Evolutionary conservation across 2,329 filamentous ascomycete genomes (phyloP).

Genomic region (Fusarium sp.): DNA sequence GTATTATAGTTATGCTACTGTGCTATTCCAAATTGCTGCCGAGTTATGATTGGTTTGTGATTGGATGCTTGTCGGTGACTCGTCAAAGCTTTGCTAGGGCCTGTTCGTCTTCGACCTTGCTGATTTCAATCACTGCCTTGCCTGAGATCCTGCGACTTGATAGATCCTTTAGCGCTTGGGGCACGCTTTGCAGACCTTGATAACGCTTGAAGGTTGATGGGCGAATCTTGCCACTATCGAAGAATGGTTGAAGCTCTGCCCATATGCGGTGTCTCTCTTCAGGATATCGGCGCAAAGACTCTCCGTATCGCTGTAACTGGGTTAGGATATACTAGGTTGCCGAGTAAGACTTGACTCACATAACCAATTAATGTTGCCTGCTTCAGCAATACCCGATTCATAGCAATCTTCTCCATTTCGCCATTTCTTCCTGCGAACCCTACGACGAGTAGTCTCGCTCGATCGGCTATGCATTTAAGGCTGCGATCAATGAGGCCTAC

Average conservation of each 20-base stretch:
- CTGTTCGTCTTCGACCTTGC: neutral
- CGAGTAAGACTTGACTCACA: constrained; percentile 50
- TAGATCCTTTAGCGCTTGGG: constrained; percentile 67
- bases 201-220: constrained; percentile 68
- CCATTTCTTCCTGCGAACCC: constrained; percentile 71
- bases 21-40: neutral
- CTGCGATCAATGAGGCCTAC: constrained; percentile 71
- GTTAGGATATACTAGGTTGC: neutral
- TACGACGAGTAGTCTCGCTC: constrained; percentile 69
- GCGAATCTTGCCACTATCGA: constrained; percentile 63
- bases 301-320: constrained; percentile 66
- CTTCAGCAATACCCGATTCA: constrained; percentile 70
- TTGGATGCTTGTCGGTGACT: no score
- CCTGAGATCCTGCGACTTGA: constrained; percentile 67
- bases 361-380: constrained; percentile 69
- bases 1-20: neutral
- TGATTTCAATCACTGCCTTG: constrained; percentile 67
- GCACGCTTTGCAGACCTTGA: constrained; percentile 64
- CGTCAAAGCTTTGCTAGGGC: constrained; percentile 20
- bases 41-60: neutral
- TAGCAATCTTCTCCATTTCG: constrained; percentile 67
- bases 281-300: constrained; percentile 67
- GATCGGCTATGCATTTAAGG: constrained; percentile 68
- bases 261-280: constrained; percentile 64
- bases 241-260: constrained; percentile 65